Evolutionary conservation across 148 eudicot genomes (phyloP), one percentile per base, ranked within the genome.

Genomic region (Chenopodium suecicum): DNA sequence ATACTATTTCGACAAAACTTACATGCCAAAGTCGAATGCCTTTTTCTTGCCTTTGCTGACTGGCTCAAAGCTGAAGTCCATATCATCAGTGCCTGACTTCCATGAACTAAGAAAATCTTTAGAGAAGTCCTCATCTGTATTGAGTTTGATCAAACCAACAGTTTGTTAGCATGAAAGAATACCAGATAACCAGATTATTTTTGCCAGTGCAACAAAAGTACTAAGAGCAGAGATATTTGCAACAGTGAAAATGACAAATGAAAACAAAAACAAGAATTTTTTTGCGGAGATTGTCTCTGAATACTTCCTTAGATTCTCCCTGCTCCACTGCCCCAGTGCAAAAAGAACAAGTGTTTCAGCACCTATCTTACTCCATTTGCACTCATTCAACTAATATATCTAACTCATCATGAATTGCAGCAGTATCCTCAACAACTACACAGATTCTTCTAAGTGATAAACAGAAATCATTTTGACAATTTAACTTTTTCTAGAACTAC

Each of bases 61-160:
- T 52, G 92, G 86, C 76, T 88, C 90, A 80, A 93, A 89, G 86
- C 88, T 90, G 83, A 95, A 92, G 87, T 95, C 94, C 93, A 93
- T 89, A 48, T 85, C 86, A 84, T 89, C 91, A 79, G 84, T 85
- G 20, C 88, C 97, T 63, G 98, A 84, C 76, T 90, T 89, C 98
- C 98, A 95, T 48, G 94, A 90, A 77, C 85, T 83, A 82, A 93
- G 91, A 81, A 95, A 91, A 76, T 95, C 94, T 76, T 91, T 86
- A 63, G 92, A 92, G 79, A 94, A 84, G 86, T 91, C 97, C 58
- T 92, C 79, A 85, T 93, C 99, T 91, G 88, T 85, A 77, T 66
- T 20, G 41, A 4, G 66, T 71, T 62, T 20, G 22, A 66, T 37
- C 6, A 65, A 44, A 60, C 22, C 73, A 80, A 71, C 8, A n/a